Conservation (phyloP, 306 rosid species). For the Dalbergia cultrata region DNA sequence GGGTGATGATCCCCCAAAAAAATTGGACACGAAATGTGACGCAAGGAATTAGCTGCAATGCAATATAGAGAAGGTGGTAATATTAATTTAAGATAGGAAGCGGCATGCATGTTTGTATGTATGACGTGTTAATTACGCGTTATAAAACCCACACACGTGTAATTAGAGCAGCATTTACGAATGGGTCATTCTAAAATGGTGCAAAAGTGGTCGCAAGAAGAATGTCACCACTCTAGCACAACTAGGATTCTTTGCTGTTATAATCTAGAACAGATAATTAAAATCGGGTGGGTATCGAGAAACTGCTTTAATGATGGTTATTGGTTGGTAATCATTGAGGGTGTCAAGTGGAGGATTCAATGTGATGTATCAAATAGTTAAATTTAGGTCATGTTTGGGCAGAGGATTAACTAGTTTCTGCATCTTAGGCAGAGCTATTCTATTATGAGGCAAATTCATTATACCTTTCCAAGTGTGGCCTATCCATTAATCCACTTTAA, state of each 20-base stretch:
- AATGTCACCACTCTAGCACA: background rate
- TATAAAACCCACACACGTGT: background rate
- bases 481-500: background rate
- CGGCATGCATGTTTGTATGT: background rate
- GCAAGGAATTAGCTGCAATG: slow-evolving; percentile 5
- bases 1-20: background rate
- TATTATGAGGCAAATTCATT: background rate
- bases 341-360: background rate
- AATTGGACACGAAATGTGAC: background rate
- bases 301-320: background rate
- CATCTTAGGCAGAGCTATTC: background rate
- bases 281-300: background rate
- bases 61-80: background rate
- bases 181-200: slow-evolving; percentile 25
- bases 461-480: background rate
- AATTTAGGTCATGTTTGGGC: background rate
- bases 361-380: background rate
- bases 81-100: background rate
- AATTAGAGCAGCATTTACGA: slow-evolving; percentile 21
- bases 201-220: slow-evolving; percentile 27
- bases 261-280: background rate
- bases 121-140: slow-evolving; percentile 24
- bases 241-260: background rate
- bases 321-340: no score
- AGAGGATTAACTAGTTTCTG: background rate